A percentile compares a stretch with the other conserved stretches of the same genome.
Evolutionary conservation across 1,284 basidiomycete species (phyloP).

Genomic region (Ganoderma leucocontextum): DNA sequence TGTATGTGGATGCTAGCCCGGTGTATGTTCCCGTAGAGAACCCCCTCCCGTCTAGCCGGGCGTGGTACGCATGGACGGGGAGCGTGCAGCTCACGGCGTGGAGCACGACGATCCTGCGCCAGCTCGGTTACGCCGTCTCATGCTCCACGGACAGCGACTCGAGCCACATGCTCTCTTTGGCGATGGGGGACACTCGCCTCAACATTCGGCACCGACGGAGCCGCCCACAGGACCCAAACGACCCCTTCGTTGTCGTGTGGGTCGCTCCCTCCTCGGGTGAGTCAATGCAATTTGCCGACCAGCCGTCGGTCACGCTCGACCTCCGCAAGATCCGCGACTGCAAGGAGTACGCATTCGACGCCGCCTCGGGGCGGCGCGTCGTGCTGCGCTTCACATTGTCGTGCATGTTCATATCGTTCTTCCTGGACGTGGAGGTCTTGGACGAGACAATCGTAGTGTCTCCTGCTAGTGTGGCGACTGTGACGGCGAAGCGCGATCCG

Average conservation of each 20-base stretch:
- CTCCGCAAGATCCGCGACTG: constrained; percentile 1
- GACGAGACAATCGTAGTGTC: neutral
- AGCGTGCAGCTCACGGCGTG: neutral
- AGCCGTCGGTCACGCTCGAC: constrained; percentile 1
- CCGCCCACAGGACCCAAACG: neutral
- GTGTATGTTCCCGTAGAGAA: neutral
- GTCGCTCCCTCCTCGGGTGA: neutral
- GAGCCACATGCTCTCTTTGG: neutral
- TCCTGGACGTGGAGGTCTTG: constrained; percentile 1
- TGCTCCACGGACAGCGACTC: neutral
- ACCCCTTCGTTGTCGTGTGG: constrained; percentile 3
- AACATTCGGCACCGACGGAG: neutral
- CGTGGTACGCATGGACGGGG: neutral
- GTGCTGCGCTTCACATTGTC: constrained; percentile 4
- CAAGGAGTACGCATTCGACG: neutral
- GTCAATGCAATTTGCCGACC: neutral
- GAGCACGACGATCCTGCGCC: neutral
- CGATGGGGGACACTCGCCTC: neutral
- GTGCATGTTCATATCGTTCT: neutral
- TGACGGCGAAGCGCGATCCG: neutral
- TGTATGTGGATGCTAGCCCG: neutral
- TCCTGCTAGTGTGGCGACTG: neutral
- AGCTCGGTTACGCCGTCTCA: constrained; percentile 2
- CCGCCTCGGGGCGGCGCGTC: neutral
- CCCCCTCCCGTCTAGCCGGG: neutral